Conservation (phyloP, 768 basidiomycete species). For the Galerina sulciceps region DNA sequence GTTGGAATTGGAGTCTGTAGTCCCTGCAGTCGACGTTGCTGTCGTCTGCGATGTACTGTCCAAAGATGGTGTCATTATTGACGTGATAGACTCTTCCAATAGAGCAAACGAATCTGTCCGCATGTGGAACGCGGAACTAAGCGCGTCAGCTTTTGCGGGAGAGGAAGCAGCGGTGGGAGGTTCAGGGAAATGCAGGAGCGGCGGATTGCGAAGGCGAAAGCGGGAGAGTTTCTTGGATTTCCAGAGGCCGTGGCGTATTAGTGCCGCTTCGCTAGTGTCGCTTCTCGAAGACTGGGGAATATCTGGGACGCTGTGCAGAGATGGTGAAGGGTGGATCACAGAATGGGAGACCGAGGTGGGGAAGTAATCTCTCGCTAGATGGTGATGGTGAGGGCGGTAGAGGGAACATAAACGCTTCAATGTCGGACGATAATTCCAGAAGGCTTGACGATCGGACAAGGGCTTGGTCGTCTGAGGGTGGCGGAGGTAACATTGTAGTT, state of each 20-base stretch:
- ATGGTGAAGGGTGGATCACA: background rate
- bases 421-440: background rate
- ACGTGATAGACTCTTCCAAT: conserved; percentile 23
- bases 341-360: background rate
- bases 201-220: background rate
- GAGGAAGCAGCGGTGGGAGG: conserved; percentile 4
- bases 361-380: background rate
- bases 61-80: conserved; percentile 29
- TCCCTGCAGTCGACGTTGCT: conserved; percentile 24
- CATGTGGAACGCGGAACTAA: conserved; percentile 14
- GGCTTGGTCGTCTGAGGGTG: background rate
- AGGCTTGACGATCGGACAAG: background rate
- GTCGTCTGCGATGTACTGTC: conserved; percentile 32
- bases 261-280: conserved; percentile 2
- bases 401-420: conserved; percentile 7
- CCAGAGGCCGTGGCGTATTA: conserved; percentile 4
- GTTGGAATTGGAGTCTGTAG: background rate
- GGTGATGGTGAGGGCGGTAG: conserved; percentile 7
- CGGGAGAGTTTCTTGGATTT: conserved; percentile 9
- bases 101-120: conserved; percentile 18
- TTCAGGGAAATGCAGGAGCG: conserved; percentile 20
- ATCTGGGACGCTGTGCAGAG: conserved; percentile 6
- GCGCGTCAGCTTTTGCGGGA: conserved; percentile 1
- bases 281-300: conserved; percentile 1
- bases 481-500: background rate